Conservation (phyloP, 495 filamentous ascomycete species). For the Venustampulla echinocandica region DNA sequence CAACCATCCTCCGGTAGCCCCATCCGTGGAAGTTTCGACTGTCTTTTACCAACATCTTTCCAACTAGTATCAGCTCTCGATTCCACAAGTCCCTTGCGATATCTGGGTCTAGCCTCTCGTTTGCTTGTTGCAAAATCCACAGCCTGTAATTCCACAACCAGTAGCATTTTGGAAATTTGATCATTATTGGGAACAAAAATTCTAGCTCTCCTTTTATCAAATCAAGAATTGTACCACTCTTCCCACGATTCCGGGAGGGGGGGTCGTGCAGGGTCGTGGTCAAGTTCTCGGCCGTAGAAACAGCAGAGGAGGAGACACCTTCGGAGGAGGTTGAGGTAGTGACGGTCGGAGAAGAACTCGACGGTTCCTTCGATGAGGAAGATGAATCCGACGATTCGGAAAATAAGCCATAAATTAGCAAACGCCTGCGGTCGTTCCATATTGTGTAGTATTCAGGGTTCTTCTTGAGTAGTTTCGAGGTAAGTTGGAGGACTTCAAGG, state of each 20-base stretch:
- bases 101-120: constrained; percentile 44
- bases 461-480: constrained; percentile 66
- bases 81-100: constrained; percentile 65
- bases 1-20: constrained; percentile 77
- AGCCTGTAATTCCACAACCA: constrained; percentile 98
- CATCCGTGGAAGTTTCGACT: constrained; percentile 94
- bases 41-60: constrained; percentile 80
- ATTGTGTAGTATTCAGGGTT: constrained; percentile 98
- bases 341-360: constrained; percentile 43
- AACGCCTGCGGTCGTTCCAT: constrained; percentile 88
- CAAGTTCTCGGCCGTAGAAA: constrained; percentile 24
- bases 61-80: constrained; percentile 68
- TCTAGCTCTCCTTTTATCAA: constrained; percentile 53
- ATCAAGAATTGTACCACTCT: constrained; percentile 48
- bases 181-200: constrained; percentile 76
- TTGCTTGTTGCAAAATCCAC: constrained; percentile 72
- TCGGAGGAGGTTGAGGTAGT: constrained; percentile 43
- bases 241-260: constrained; percentile 42
- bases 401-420: constrained; percentile 46
- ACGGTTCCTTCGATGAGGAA: constrained; percentile 46
- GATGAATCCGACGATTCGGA: constrained; percentile 41
- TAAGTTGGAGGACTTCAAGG: constrained; percentile 58
- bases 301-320: constrained; percentile 35
- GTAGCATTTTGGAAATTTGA: constrained; percentile 91
- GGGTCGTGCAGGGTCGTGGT: constrained; percentile 37